These are phyloP conservation scores for Krasilnikovozyma curviuscula DNA, from an alignment of 768 basidiomycete species.

Conservation along the genomic window DNA sequence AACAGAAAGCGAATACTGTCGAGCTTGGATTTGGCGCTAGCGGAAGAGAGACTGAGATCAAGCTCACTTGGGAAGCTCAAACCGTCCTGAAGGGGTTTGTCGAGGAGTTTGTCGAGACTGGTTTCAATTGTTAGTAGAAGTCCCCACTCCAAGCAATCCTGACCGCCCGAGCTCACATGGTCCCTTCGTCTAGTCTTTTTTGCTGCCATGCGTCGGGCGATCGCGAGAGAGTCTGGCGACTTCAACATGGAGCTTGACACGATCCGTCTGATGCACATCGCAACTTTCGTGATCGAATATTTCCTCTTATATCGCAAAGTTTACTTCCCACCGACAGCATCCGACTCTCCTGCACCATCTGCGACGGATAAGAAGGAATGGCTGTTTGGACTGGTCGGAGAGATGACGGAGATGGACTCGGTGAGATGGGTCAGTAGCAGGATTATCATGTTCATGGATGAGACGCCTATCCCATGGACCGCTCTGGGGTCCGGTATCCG, in stretches of 20 bases:
- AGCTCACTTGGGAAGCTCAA: constrained; percentile 26
- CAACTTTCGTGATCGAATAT: constrained; percentile 83
- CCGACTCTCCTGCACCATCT: constrained; percentile 19
- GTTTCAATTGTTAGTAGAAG: constrained; percentile 64
- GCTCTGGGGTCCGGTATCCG: constrained; percentile 87
- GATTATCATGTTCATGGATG: constrained; percentile 75
- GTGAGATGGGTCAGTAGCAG: constrained; percentile 77
- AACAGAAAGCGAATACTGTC: constrained; percentile 31
- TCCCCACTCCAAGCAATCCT: too few species aligned
- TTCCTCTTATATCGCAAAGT: constrained; percentile 45
- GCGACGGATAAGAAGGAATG: not conserved
- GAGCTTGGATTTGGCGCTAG: too few species aligned
- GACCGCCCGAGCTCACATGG: too few species aligned
- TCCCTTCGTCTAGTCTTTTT: constrained; percentile 50
- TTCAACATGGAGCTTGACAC: constrained; percentile 93
- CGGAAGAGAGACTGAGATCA: too few species aligned
- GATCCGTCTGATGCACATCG: constrained; percentile 63
- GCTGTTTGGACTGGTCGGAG: constrained; percentile 21
- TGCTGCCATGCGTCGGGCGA: constrained; percentile 67
- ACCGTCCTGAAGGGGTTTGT: constrained; percentile 44
- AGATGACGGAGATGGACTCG: constrained; percentile 68
- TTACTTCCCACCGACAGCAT: too few species aligned
- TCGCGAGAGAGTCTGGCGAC: constrained; percentile 74
- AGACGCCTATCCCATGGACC: constrained; percentile 89
- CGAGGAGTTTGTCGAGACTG: constrained; percentile 52